Evolutionary conservation across 1,284 basidiomycete genomes (phyloP).

Genomic region (Trichosporon ovoides): DNA sequence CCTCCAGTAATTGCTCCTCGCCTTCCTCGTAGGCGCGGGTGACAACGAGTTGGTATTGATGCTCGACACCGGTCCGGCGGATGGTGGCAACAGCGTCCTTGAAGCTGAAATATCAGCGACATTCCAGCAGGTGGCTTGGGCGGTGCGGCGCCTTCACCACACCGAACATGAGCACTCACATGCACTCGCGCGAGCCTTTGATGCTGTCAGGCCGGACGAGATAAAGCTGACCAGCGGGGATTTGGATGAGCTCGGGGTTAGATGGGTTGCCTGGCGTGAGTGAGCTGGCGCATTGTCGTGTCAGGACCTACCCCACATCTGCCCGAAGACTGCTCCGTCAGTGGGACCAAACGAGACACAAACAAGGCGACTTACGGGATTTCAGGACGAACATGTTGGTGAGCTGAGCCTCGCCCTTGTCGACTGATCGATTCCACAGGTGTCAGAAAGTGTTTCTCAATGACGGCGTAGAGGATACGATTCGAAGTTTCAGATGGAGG

Average conservation of each 20-base stretch:
- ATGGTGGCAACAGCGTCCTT: slow-evolving; percentile 94
- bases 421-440: slow-evolving; percentile 7
- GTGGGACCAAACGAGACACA: slow-evolving; percentile 6
- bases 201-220: slow-evolving; percentile 85
- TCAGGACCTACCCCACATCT: slow-evolving; percentile 79
- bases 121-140: background rate
- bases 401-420: slow-evolving; percentile 1
- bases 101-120: slow-evolving; percentile 58
- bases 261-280: slow-evolving; percentile 53
- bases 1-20: slow-evolving; percentile 86
- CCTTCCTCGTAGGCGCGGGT: slow-evolving; percentile 93
- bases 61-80: slow-evolving; percentile 71
- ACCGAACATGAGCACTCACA: slow-evolving; percentile 57
- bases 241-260: slow-evolving; percentile 88
- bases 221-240: slow-evolving; percentile 85
- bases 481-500: background rate
- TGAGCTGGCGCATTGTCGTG: background rate
- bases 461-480: background rate
- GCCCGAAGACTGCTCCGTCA: slow-evolving; percentile 65
- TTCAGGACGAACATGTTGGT: slow-evolving; percentile 66
- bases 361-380: slow-evolving; percentile 60
- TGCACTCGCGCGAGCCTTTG: slow-evolving; percentile 91
- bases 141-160: background rate
- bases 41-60: slow-evolving; percentile 93
- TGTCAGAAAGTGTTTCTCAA: background rate